Conservation (phyloP, 2,329 filamentous ascomycete species). For the Diaporthe sp. region DNA sequence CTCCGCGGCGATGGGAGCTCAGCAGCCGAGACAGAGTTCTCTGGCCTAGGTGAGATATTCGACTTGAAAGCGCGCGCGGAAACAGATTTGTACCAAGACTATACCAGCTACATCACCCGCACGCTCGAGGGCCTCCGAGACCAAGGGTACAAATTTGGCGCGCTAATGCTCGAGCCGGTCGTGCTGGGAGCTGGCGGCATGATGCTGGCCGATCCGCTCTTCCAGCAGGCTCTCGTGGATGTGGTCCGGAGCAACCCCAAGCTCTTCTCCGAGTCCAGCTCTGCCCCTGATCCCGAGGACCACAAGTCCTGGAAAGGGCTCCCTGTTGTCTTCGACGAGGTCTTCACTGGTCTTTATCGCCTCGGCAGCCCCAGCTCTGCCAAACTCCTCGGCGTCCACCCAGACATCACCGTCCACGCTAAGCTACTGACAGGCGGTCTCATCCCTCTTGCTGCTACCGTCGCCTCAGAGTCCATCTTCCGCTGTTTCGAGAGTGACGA, state of each 20-base stretch:
- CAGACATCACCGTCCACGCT: constrained; percentile 84
- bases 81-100: constrained; percentile 58
- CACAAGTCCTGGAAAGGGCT: constrained; percentile 73
- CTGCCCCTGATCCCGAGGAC: constrained; percentile 38
- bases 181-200: constrained; percentile 87
- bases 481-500: constrained; percentile 75
- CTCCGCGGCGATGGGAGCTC: neutral
- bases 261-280: constrained; percentile 56
- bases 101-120: constrained; percentile 68
- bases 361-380: constrained; percentile 78
- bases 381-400: constrained; percentile 73
- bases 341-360: constrained; percentile 87
- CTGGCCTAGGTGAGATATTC: constrained; percentile 67
- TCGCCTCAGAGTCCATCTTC: constrained; percentile 80
- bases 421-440: constrained; percentile 87
- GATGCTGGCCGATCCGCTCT: constrained; percentile 84
- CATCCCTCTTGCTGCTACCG: constrained; percentile 79
- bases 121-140: constrained; percentile 62
- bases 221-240: constrained; percentile 77
- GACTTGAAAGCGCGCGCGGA: constrained; percentile 61
- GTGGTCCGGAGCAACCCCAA: constrained; percentile 70
- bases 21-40: constrained; percentile 47
- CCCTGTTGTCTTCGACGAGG: constrained; percentile 85
- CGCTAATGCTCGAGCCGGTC: constrained; percentile 82
- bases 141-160: constrained; percentile 76